Base-by-base conservation (phyloP, 225 moss, liverwort and hornwort genomes). In the Sphagnum tenellum region DNA sequence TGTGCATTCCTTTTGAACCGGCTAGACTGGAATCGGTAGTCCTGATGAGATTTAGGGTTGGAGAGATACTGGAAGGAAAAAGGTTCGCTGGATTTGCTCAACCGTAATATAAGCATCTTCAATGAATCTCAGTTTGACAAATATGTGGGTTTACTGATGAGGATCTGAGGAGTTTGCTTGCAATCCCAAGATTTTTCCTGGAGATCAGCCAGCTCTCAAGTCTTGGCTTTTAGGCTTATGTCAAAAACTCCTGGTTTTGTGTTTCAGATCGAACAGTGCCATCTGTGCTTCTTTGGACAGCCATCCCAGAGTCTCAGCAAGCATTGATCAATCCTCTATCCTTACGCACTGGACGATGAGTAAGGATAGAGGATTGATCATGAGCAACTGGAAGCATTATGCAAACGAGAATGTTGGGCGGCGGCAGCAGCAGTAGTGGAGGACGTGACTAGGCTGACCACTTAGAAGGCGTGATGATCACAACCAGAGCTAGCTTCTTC, bases 281-380 rank as follows among this genome's bases (percentile, higher is more conserved):
- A 29, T 81, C 90, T 9, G 60, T 90, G 55, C 88, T 88, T 61
- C 70, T 96, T 1, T 96, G 96, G 96, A 80, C 96, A 1, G 73
- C 88, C 2, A 75, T 83, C 4, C 70, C 49, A 46, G 88, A 92
- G 49, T 73, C 75, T 12, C 74, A 79, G 29, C 29, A 29, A 29
- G 29, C 29, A 29, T 29, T 29, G 29, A 29, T 29, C 29, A 29
- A 29, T 29, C 29, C 29, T 29, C 29, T 29, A 29, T 29, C 29
- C 29, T 29, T 29, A 29, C 29, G 29, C 29, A 29, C 29, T 29
- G 29, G 29, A 1, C 29, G 29, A 1, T 29, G 29, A 29, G 29
- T 29, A 29, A 29, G 29, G 29, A 29, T 29, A 29, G 29, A 29
- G 29, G 29, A 29, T 29, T 29, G 29, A 29, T 29, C 29, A 29